phyloP scores from a whole-genome alignment of 139 green algal species.

The Tetraselmis chui region DNA sequence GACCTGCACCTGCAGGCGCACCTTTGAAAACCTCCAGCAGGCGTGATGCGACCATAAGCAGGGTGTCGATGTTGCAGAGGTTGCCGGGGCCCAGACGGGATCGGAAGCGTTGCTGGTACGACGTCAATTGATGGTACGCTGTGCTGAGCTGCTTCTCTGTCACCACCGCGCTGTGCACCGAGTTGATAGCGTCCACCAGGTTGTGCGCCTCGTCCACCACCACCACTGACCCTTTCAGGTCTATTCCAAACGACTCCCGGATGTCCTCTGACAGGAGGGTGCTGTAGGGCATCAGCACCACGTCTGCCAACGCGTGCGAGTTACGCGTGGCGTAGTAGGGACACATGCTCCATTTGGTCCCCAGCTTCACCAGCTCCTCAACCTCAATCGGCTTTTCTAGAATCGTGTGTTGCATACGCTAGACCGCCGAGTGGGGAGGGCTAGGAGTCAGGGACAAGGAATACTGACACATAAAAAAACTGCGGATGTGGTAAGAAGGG shows the following conservation, averaged over 20 bases:
- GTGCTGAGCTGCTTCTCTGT: constrained; percentile 22
- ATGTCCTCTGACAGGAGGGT: constrained; percentile 22
- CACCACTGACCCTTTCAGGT: constrained; percentile 60
- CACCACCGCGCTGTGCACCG: constrained; percentile 54
- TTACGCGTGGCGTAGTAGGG: constrained; percentile 84
- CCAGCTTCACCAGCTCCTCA: constrained; percentile 74
- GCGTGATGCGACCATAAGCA: constrained; percentile 26
- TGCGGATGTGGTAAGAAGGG: no score
- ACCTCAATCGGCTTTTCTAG: constrained; percentile 77
- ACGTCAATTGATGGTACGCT: constrained; percentile 13
- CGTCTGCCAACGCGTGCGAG: constrained; percentile 62
- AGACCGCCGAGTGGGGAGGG: no score
- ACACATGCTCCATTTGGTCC: constrained; percentile 49
- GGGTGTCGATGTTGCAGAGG: constrained; percentile 55
- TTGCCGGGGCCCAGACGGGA: constrained; percentile 57
- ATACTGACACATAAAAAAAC: no score
- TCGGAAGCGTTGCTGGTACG: constrained; percentile 71
- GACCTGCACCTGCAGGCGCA: background rate
- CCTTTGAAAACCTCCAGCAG: background rate
- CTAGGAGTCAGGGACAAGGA: no score
- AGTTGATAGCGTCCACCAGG: constrained; percentile 71
- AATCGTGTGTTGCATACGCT: constrained; percentile 27
- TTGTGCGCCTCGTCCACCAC: constrained; percentile 98
- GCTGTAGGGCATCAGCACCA: constrained; percentile 87
- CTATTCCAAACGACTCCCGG: constrained; percentile 48